Evolutionary conservation across 148 eudicot genomes (phyloP).

Genomic region (Pharnaceum exiguum): DNA sequence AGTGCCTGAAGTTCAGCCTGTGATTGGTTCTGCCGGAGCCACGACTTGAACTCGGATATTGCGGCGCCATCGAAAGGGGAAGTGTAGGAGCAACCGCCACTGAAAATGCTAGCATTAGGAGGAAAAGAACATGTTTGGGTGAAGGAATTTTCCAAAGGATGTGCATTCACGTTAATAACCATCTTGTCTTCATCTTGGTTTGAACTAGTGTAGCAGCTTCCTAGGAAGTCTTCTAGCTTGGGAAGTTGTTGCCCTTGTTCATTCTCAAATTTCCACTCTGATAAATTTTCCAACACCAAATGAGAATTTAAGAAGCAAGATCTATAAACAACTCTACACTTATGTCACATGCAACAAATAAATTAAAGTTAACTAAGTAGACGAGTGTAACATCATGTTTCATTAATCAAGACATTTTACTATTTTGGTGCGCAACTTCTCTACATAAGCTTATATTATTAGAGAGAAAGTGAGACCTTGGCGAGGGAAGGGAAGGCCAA

Average conservation of each 20-base stretch:
- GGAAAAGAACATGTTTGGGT: constrained; percentile 22
- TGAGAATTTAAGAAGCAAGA: not conserved
- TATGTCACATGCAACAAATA: no score
- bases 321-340: no score
- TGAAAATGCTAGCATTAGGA: not conserved
- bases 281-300: not conserved
- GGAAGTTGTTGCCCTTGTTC: constrained; percentile 11
- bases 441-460: no score
- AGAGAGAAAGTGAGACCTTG: constrained; percentile 1
- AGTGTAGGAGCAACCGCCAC: constrained; percentile 5
- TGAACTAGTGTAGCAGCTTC: constrained; percentile 18
- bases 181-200: constrained; percentile 18
- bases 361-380: no score
- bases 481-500: constrained; percentile 3
- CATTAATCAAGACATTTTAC: no score
- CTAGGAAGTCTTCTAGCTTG: constrained; percentile 31
- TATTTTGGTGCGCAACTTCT: no score
- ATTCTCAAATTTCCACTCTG: constrained; percentile 28
- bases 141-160: constrained; percentile 6
- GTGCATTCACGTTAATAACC: constrained; percentile 20
- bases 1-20: constrained; percentile 20
- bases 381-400: no score
- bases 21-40: constrained; percentile 36
- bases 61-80: constrained; percentile 21
- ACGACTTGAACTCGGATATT: constrained; percentile 41